Base-by-base conservation (phyloP, 1,284 basidiomycete species). In the Hemileia vastatrix region DNA sequence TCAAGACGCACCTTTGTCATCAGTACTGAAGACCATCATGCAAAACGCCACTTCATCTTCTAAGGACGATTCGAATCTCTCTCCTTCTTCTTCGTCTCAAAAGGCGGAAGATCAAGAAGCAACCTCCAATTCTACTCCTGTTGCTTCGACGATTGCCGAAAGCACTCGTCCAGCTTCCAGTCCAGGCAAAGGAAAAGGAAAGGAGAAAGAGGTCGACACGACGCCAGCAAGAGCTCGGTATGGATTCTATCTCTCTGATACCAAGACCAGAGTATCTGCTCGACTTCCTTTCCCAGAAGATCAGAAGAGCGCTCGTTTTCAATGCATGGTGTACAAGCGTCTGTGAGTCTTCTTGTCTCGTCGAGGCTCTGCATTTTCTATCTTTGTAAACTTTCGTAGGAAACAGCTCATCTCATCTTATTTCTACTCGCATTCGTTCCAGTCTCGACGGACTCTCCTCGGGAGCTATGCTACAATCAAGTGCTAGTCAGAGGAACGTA, bases 251-350 rank as follows among this genome's bases (percentile, higher is more conserved):
- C 54, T 71, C 2, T 65, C 64, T 4, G 73, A 75, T 43, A 71
- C 70, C 40, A 75, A 75, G 56, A 73, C 73, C 1, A 64, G 73
- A 4, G 57, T 67, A 36, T 64, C 67, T 0, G 47, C 50, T 6
- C 64, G 55, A 51, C 32, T 73, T 2, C 73, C 73, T 0, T 33
- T 54, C 0, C 58, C 59, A 23, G 51, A 63, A n/a, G n/a, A n/a
- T n/a, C n/a, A n/a, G n/a, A n/a, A n/a, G n/a, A n/a, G n/a, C n/a
- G n/a, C n/a, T n/a, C n/a, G n/a, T n/a, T n/a, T n/a, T n/a, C n/a
- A n/a, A n/a, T n/a, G n/a, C n/a, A n/a, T n/a, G n/a, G n/a, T n/a
- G n/a, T n/a, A n/a, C n/a, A n/a, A n/a, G n/a, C n/a, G n/a, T n/a
- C n/a, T n/a, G n/a, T n/a, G n/a, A n/a, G n/a, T n/a, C n/a, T n/a